phyloP scores from a whole-genome alignment of 345 rosid species.

The Bruguiera sexangula region DNA sequence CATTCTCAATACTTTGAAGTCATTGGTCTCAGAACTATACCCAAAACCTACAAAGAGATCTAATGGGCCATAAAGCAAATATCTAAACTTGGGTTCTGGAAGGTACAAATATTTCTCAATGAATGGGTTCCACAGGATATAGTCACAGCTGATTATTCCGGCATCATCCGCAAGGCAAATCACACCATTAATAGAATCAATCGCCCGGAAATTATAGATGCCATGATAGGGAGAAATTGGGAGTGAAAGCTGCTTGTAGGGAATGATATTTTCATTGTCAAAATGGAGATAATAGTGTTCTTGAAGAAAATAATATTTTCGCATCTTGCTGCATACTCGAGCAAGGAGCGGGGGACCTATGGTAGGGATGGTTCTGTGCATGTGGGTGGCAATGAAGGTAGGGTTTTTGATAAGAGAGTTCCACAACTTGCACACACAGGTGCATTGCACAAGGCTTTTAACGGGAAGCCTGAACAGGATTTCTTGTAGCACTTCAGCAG shows the following conservation, averaged over 20 bases:
- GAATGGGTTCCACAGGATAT: not conserved
- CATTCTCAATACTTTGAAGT: too few relatives aligned
- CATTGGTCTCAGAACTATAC: too few relatives aligned
- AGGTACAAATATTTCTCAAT: not conserved
- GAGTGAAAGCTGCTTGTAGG: not conserved
- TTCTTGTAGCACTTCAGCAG: not conserved
- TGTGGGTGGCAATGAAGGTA: not conserved
- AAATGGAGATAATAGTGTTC: not conserved
- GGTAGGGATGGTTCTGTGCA: not conserved
- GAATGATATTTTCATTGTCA: not conserved
- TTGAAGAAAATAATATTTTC: not conserved
- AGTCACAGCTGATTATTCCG: not conserved
- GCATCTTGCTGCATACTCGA: too few relatives aligned
- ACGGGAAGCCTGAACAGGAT: not conserved
- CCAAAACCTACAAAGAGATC: too few relatives aligned
- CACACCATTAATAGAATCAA: not conserved
- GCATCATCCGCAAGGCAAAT: not conserved
- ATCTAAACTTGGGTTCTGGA: not conserved
- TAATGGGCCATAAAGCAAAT: too few relatives aligned
- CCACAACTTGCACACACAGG: not conserved
- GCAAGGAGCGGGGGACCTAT: not conserved
- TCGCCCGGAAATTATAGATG: not conserved
- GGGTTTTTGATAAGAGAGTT: constrained; percentile 9
- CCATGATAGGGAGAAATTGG: not conserved
- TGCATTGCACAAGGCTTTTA: not conserved